phyloP scores from a whole-genome alignment of 805 yeast genomes.

The Yarrowia deformans region DNA sequence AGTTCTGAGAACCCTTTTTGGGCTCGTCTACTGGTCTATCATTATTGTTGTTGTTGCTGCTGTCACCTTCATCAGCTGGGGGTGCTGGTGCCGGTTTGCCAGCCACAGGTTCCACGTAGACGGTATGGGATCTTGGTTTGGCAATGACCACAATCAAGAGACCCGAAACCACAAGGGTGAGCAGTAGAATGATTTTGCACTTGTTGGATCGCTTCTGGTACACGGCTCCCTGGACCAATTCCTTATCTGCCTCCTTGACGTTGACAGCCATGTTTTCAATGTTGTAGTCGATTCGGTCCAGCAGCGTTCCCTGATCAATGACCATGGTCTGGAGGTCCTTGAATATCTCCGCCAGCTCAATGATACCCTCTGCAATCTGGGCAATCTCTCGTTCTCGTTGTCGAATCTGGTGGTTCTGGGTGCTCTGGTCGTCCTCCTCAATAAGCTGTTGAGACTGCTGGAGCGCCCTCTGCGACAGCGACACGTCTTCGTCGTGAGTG shows the following conservation, averaged over 20 bases:
- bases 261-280: constrained; percentile 79
- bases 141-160: constrained; percentile 73
- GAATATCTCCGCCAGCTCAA: constrained; percentile 91
- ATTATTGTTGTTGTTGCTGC: constrained; percentile 7
- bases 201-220: constrained; percentile 91
- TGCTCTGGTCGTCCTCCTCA: constrained; percentile 45
- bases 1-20: constrained; percentile 5
- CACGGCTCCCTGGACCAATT: constrained; percentile 73
- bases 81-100: constrained; percentile 11
- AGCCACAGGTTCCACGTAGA: constrained; percentile 15
- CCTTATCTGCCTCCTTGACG: constrained; percentile 77
- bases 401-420: constrained; percentile 56
- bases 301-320: constrained; percentile 92
- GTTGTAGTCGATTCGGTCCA: constrained; percentile 94
- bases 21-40: constrained; percentile 38
- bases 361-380: constrained; percentile 89
- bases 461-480: constrained; percentile 52
- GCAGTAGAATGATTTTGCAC: constrained; percentile 82
- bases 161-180: constrained; percentile 73
- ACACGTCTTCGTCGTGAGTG: constrained; percentile 48
- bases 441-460: constrained; percentile 41
- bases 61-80: not conserved
- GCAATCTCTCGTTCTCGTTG: constrained; percentile 90
- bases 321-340: constrained; percentile 90
- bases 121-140: constrained; percentile 52